These are phyloP conservation scores for Xenoacremonium recifei DNA, from an alignment of 2,329 filamentous ascomycete genomes.

Conservation along the genomic window DNA sequence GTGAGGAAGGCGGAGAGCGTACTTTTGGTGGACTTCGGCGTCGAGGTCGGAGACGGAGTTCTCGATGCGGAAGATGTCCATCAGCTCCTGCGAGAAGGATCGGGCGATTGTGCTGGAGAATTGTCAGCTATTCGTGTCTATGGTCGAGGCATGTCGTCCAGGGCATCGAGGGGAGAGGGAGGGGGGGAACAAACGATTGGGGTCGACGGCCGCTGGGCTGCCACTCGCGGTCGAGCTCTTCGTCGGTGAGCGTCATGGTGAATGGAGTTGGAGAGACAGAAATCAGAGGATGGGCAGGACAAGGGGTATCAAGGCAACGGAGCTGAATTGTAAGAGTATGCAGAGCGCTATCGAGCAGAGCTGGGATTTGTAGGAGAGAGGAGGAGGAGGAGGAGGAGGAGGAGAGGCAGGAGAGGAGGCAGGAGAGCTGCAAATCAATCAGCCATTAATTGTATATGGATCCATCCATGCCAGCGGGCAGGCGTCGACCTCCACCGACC, in stretches of 20 bases:
- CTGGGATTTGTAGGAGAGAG: too few relatives aligned
- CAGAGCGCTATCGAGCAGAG: background rate
- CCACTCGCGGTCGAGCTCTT: constrained; percentile 75
- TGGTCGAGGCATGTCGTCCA: constrained; percentile 1
- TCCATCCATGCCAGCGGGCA: too few relatives aligned
- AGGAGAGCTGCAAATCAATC: too few relatives aligned
- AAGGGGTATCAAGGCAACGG: background rate
- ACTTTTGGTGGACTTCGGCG: constrained; percentile 80
- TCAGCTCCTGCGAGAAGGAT: constrained; percentile 81
- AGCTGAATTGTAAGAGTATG: background rate
- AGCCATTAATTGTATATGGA: constrained; percentile 2
- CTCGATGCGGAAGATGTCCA: constrained; percentile 87
- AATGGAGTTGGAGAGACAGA: constrained; percentile 1
- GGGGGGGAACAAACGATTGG: constrained; percentile 69
- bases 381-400: background rate
- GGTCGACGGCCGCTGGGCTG: constrained; percentile 75
- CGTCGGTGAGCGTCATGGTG: constrained; percentile 51
- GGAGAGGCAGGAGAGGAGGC: too few relatives aligned
- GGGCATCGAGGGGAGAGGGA: constrained; percentile 58
- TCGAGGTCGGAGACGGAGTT: constrained; percentile 72
- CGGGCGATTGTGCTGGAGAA: constrained; percentile 73
- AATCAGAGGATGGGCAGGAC: background rate
- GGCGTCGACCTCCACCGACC: too few relatives aligned
- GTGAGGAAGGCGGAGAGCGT: constrained; percentile 30
- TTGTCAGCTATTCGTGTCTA: constrained; percentile 15